These are phyloP conservation scores for Pleurotus pulmonarius DNA, from an alignment of 768 basidiomycete genomes.

Conservation along the genomic window DNA sequence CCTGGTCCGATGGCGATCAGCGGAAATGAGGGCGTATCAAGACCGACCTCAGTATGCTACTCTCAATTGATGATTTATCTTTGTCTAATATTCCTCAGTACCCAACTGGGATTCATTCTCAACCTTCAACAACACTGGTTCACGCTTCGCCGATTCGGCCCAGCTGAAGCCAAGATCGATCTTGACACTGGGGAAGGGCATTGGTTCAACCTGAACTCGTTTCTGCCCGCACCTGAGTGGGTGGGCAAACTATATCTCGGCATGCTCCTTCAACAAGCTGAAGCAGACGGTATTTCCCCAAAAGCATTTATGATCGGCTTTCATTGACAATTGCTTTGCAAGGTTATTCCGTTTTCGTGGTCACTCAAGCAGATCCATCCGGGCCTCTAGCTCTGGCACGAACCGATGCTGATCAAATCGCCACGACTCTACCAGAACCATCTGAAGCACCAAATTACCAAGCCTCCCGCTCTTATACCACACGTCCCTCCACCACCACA, in stretches of 20 bases:
- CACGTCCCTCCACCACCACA: not conserved
- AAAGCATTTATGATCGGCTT: not conserved
- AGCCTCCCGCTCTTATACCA: not conserved
- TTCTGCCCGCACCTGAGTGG: conserved; percentile 69
- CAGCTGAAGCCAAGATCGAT: conserved; percentile 21
- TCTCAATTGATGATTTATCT: not conserved
- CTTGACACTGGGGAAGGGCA: conserved; percentile 54
- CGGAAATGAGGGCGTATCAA: conserved; percentile 76
- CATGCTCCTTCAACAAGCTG: conserved; percentile 85
- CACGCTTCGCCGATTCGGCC: conserved; percentile 78
- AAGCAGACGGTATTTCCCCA: conserved; percentile 59
- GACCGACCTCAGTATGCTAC: conserved; percentile 68
- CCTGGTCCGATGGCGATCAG: conserved; percentile 81
- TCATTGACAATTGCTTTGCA: conserved; percentile 4
- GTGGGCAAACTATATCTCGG: conserved; percentile 78
- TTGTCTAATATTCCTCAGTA: conserved; percentile 33
- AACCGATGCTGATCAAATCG: conserved; percentile 69
- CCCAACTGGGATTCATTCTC: conserved; percentile 83
- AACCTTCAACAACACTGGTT: conserved; percentile 90
- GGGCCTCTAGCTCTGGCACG: conserved; percentile 53
- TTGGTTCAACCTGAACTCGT: conserved; percentile 91
- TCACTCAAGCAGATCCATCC: conserved; percentile 58
- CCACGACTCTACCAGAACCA: conserved; percentile 58
- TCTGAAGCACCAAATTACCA: conserved; percentile 11
- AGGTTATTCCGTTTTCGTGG: conserved; percentile 84